Conservation (phyloP, 331 rosid genomes). For the Acacia pycnantha region DNA sequence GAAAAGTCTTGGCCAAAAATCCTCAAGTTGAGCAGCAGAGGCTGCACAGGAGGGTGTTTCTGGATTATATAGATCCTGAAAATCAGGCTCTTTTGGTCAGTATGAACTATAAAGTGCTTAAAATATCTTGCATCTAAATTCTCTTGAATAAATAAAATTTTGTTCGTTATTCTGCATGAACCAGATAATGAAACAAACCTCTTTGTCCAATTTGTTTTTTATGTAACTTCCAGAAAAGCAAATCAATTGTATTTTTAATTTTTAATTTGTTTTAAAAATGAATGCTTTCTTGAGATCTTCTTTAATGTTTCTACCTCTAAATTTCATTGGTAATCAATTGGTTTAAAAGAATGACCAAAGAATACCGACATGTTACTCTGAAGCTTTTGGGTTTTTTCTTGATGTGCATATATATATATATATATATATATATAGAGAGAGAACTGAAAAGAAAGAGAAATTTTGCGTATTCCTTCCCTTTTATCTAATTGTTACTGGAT, state of each 20-base stretch:
- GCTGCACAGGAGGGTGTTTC: constrained; percentile 89
- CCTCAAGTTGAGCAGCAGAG: constrained; percentile 95
- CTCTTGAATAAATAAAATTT: neutral
- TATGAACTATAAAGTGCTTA: constrained; percentile 6
- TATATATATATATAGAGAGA: too few species aligned
- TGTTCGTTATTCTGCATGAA: neutral
- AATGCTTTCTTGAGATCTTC: neutral
- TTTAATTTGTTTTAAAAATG: neutral
- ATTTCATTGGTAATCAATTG: too few species aligned
- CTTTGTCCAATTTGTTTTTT: neutral
- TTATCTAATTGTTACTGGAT: too few species aligned
- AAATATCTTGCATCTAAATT: neutral
- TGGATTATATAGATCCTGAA: constrained; percentile 76
- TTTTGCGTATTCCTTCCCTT: too few species aligned
- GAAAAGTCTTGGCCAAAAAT: constrained; percentile 92
- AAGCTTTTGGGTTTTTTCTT: too few species aligned
- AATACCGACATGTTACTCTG: too few species aligned
- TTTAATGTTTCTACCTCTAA: too few species aligned
- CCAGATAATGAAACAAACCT: neutral
- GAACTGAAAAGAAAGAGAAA: too few species aligned
- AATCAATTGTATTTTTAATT: neutral
- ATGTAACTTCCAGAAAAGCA: neutral
- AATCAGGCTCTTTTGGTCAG: constrained; percentile 77
- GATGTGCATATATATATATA: too few species aligned
- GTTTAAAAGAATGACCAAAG: too few species aligned